Evolutionary conservation across 164 flowering plant genomes (phyloP).

Genomic region (Sextonia rubra): DNA sequence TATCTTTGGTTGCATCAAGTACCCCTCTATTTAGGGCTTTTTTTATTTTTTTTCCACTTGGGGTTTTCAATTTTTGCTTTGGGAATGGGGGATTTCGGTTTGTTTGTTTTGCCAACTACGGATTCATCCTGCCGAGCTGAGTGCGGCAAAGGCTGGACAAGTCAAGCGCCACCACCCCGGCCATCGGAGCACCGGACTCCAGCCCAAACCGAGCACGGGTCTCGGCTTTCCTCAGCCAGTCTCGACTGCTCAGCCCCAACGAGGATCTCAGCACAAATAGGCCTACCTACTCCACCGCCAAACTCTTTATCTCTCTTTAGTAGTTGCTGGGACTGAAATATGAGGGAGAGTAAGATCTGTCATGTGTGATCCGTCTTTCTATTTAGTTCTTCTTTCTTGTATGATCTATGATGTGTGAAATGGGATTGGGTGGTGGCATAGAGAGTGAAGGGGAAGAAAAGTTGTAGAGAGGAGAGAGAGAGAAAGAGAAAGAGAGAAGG

Average conservation of each 20-base stretch:
- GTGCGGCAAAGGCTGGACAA: slow-evolving; percentile 54
- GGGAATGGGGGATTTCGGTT: too few relatives aligned
- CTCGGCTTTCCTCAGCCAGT: slow-evolving; percentile 79
- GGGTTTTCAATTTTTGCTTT: too few relatives aligned
- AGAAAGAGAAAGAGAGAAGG: too few relatives aligned
- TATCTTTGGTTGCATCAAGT: too few relatives aligned
- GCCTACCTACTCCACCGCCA: slow-evolving; percentile 39
- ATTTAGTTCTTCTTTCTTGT: too few relatives aligned
- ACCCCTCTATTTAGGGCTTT: too few relatives aligned
- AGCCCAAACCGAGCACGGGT: slow-evolving; percentile 59
- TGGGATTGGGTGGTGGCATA: too few relatives aligned
- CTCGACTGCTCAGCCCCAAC: slow-evolving; percentile 63
- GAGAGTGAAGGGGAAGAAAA: too few relatives aligned
- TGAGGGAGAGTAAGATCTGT: background rate
- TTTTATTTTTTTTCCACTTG: too few relatives aligned
- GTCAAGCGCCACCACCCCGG: slow-evolving; percentile 40
- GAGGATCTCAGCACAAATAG: slow-evolving; percentile 66
- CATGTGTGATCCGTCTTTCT: too few relatives aligned
- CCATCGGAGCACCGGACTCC: slow-evolving; percentile 56
- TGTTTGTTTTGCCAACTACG: slow-evolving; percentile 50
- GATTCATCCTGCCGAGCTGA: slow-evolving; percentile 34
- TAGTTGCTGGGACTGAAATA: background rate
- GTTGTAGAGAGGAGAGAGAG: too few relatives aligned
- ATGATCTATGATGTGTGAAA: too few relatives aligned
- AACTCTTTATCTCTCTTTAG: slow-evolving; percentile 8